Conservation (phyloP, 208 protist genomes). For the Leishmania amazonensis region DNA sequence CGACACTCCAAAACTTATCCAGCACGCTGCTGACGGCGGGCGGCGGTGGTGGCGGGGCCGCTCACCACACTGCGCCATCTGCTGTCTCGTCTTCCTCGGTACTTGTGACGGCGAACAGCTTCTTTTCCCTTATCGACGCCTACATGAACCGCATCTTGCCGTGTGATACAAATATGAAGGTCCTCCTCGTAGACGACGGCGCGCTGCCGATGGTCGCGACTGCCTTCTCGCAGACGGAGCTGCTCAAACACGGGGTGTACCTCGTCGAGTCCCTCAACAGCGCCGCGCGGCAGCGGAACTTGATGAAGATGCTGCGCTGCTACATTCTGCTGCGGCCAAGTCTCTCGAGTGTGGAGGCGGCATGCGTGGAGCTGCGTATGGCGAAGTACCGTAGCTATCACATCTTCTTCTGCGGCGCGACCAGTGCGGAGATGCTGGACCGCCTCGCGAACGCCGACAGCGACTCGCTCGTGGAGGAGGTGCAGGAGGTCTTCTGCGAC, state of each 20-base stretch:
- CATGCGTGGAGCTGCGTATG: slow-evolving; percentile 87
- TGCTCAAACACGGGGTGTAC: slow-evolving; percentile 97
- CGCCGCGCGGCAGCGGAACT: slow-evolving; percentile 56
- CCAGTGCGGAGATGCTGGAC: slow-evolving; percentile 75
- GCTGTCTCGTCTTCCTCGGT: slow-evolving; percentile 8
- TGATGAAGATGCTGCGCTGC: slow-evolving; percentile 94
- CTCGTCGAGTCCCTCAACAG: slow-evolving; percentile 93
- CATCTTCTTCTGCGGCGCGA: slow-evolving; percentile 93
- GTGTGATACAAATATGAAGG: slow-evolving; percentile 91
- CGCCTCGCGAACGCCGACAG: slow-evolving; percentile 95
- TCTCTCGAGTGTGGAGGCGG: slow-evolving; percentile 77
- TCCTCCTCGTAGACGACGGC: slow-evolving; percentile 95
- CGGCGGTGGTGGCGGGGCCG: neutral
- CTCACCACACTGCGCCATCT: neutral
- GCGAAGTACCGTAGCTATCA: slow-evolving; percentile 86
- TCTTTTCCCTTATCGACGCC: slow-evolving; percentile 56
- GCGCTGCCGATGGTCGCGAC: slow-evolving; percentile 95
- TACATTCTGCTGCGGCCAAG: slow-evolving; percentile 94
- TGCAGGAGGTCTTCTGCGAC: slow-evolving; percentile 97
- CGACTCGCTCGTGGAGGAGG: slow-evolving; percentile 82
- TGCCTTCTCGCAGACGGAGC: slow-evolving; percentile 93
- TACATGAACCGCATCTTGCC: slow-evolving; percentile 76
- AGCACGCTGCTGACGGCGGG: slow-evolving; percentile 22
- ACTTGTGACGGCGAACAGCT: slow-evolving; percentile 23
- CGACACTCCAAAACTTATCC: slow-evolving; percentile 26